These are phyloP conservation scores for Aspergillus ibericus DNA, from an alignment of 2,329 filamentous ascomycete genomes.

Conservation along the genomic window DNA sequence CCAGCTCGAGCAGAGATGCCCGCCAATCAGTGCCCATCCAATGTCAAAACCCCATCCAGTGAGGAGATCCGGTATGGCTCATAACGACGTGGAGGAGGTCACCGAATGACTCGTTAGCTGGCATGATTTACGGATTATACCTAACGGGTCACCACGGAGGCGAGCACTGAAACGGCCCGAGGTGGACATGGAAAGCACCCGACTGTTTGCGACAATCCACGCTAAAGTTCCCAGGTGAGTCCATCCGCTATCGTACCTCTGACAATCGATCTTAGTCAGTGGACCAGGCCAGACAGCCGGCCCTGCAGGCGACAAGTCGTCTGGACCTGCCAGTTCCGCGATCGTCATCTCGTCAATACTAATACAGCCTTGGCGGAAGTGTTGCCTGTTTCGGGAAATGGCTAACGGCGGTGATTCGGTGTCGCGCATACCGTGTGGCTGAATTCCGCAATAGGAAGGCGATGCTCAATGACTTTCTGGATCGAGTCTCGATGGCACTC, in stretches of 20 bases:
- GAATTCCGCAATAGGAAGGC: background rate
- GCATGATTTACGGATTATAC: background rate
- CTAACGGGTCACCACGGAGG: background rate
- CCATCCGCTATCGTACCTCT: background rate
- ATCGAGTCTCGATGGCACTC: background rate
- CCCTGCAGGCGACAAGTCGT: background rate
- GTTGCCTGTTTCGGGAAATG: slow-evolving; percentile 3
- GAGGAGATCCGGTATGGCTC: background rate
- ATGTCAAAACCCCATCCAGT: slow-evolving; percentile 9
- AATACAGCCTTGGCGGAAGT: background rate
- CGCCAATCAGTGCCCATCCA: slow-evolving; percentile 5
- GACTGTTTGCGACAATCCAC: background rate
- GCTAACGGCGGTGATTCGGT: background rate
- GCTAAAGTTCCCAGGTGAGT: background rate
- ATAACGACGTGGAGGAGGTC: background rate
- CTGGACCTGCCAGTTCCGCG: slow-evolving; percentile 1
- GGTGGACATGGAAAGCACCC: background rate
- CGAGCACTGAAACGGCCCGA: background rate
- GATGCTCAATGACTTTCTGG: background rate
- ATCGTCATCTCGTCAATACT: background rate
- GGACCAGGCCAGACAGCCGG: slow-evolving; percentile 13
- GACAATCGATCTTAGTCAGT: slow-evolving; percentile 15
- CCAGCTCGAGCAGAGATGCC: background rate
- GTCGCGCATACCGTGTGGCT: background rate
- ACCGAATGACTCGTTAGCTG: background rate